A percentile compares a stretch with the other conserved stretches of the same genome.
These are phyloP conservation scores for Penicillium sp. DNA, from an alignment of 2,329 filamentous ascomycete species.

Conservation along the genomic window DNA sequence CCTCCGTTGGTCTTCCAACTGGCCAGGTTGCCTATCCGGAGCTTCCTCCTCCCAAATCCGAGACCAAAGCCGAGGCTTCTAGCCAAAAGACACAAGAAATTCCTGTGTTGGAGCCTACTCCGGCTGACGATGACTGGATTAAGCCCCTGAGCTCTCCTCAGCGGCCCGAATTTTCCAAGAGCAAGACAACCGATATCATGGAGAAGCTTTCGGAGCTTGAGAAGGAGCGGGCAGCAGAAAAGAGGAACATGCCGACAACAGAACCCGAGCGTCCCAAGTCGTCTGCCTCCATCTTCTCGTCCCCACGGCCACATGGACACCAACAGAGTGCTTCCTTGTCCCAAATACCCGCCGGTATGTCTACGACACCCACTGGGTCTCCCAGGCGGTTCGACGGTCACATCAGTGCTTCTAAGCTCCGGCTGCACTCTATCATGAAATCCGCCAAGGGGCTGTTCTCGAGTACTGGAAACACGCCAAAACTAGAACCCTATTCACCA, in stretches of 20 bases:
- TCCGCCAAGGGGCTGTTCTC: constrained; percentile 83
- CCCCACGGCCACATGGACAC: constrained; percentile 51
- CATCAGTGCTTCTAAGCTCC: constrained; percentile 88
- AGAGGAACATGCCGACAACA: constrained; percentile 15
- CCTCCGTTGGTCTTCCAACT: constrained; percentile 29
- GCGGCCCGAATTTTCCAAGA: constrained; percentile 61
- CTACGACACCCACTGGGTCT: constrained; percentile 61
- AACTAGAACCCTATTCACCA: constrained; percentile 56
- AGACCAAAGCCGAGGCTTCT: constrained; percentile 27
- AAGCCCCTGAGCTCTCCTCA: constrained; percentile 51
- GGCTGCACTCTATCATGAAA: constrained; percentile 86
- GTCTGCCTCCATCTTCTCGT: constrained; percentile 62
- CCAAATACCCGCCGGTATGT: constrained; percentile 53
- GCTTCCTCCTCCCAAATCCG: constrained; percentile 31
- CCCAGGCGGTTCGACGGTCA: constrained; percentile 70
- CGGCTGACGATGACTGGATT: constrained; percentile 60
- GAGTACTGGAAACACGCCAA: constrained; percentile 66
- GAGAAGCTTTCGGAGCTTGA: constrained; percentile 46
- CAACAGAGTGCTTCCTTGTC: constrained; percentile 66
- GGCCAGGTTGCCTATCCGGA: constrained; percentile 42
- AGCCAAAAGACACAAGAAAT: constrained; percentile 24
- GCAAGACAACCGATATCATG: constrained; percentile 63
- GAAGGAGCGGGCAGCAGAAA: constrained; percentile 23
- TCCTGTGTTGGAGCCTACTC: constrained; percentile 22
- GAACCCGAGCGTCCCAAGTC: constrained; percentile 62